These are phyloP conservation scores for Pythium brassicae DNA, from an alignment of 352 stramenopile species.

Conservation along the genomic window DNA sequence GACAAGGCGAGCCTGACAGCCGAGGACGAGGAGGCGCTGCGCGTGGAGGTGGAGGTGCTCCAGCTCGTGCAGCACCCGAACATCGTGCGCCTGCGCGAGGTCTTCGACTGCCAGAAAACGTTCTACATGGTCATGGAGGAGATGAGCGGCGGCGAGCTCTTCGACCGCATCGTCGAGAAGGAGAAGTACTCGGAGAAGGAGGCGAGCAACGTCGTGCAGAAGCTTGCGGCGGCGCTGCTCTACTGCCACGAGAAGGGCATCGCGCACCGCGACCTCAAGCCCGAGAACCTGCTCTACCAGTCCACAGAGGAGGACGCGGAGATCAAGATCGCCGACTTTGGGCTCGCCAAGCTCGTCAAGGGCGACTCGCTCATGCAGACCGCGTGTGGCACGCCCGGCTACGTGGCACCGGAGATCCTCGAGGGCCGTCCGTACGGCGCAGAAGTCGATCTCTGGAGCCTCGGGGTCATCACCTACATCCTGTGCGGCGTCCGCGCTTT, in stretches of 20 bases:
- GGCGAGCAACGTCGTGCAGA: slow-evolving; percentile 69
- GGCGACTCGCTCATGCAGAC: slow-evolving; percentile 51
- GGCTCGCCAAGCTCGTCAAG: slow-evolving; percentile 74
- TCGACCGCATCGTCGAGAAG: slow-evolving; percentile 87
- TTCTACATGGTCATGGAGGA: slow-evolving; percentile 98
- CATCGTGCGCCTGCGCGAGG: slow-evolving; percentile 88
- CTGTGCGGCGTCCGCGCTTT: slow-evolving; percentile 13
- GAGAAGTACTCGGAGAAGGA: slow-evolving; percentile 84
- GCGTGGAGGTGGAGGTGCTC: slow-evolving; percentile 73
- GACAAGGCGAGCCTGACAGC: slow-evolving; percentile 36
- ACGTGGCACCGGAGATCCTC: slow-evolving; percentile 84
- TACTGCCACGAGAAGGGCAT: slow-evolving; percentile 86
- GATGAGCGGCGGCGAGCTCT: slow-evolving; percentile 84
- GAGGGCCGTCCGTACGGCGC: slow-evolving; percentile 71
- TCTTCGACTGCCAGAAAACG: slow-evolving; percentile 88
- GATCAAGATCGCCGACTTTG: slow-evolving; percentile 85
- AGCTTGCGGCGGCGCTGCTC: slow-evolving; percentile 75
- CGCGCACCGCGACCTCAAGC: slow-evolving; percentile 95
- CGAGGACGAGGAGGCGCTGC: slow-evolving; percentile 69
- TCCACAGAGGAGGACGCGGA: slow-evolving; percentile 68
- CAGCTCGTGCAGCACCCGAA: slow-evolving; percentile 84
- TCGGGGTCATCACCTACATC: slow-evolving; percentile 90
- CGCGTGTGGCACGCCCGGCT: slow-evolving; percentile 69
- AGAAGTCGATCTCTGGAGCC: slow-evolving; percentile 86
- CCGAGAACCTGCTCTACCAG: slow-evolving; percentile 93